Evolutionary conservation across 345 rosid genomes (phyloP).

Genomic region (Heritiera littoralis): DNA sequence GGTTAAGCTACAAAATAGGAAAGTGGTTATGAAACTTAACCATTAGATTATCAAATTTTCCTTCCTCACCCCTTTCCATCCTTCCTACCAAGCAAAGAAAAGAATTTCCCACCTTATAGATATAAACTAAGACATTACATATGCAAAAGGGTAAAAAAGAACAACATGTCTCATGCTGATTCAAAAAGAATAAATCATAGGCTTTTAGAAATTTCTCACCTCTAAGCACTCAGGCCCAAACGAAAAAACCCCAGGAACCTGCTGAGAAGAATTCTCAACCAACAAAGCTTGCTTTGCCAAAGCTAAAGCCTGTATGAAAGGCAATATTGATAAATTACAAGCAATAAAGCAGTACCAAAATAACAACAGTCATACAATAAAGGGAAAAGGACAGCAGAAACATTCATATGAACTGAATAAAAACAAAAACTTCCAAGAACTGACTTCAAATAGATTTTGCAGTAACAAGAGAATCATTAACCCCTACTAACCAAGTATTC

Average conservation of each 20-base stretch:
- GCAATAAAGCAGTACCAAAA: neutral
- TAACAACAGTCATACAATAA: neutral
- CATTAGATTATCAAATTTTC: too few relatives aligned
- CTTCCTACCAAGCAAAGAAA: too few relatives aligned
- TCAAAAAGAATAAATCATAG: neutral
- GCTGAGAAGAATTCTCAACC: constrained; percentile 47
- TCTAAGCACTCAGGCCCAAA: constrained; percentile 70
- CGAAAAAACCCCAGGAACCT: constrained; percentile 50
- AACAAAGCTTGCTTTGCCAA: constrained; percentile 80
- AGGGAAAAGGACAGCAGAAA: neutral
- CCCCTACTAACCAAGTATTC: constrained; percentile 73
- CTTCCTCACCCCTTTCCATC: too few relatives aligned
- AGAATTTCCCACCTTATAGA: neutral
- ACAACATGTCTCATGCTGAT: neutral
- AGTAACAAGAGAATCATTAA: neutral
- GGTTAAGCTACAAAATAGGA: too few relatives aligned
- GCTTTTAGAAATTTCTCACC: constrained; percentile 44
- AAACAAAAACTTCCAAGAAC: neutral
- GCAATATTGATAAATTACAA: neutral
- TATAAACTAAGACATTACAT: neutral
- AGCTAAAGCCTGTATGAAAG: constrained; percentile 60
- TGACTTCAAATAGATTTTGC: neutral
- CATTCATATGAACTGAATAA: neutral
- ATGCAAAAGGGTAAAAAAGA: neutral
- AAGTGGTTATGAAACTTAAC: too few relatives aligned